Evolutionary conservation across 352 stramenopile species (phyloP), one percentile per base, ranked within the genome.

Genomic region (Labyrinthula sp.): DNA sequence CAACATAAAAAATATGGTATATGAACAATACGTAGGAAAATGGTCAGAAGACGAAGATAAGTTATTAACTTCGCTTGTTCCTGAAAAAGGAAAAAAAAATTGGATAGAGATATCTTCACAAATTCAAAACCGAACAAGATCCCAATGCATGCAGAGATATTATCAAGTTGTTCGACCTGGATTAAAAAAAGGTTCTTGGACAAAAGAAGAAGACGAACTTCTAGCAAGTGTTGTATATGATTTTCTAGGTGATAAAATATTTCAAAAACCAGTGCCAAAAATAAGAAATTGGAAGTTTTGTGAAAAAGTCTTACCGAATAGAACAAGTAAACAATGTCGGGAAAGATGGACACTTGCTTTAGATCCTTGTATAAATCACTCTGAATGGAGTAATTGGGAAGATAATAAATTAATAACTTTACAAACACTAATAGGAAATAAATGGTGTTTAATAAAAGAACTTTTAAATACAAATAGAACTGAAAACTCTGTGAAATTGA

Each of bases 111-210:
- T 84, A 20, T 72, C 73, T 0, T 64, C 71, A 12, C 75, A 77
- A 50, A 78, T 84, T 31, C 73, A 71, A 0, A 73, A 73, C 4
- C 65, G 73, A 10, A 84, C 72, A 28, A 77, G 69, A 14, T 79
- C 81, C 55, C 73, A 84, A 40, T 84, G 73, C 45, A 66, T 71
- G 20, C 72, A 84, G 47, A 68, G 73, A 29, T 84, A 70, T 69
- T 69, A 82, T 60, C 82, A 84, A 35, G 43, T 52, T 47, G 55
- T 94, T 33, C 77, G 93, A 52, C 79, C 80, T 2, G 65, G 66
- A 18, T 86, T 93, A 38, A 83, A 84, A 8, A 90, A 92, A 38
- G 79, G 86, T 29, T 65, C 74, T 24, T 94, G 81, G 81, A 83
- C 74, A 0, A 58, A 67, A 0, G 68, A 80, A 15, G 82, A 94